Percentiles rank a stretch among this genome's conserved stretches.
These are phyloP conservation scores for Coccomyxa subellipsoidea DNA, from an alignment of 163 green algal species.

Conservation along the genomic window DNA sequence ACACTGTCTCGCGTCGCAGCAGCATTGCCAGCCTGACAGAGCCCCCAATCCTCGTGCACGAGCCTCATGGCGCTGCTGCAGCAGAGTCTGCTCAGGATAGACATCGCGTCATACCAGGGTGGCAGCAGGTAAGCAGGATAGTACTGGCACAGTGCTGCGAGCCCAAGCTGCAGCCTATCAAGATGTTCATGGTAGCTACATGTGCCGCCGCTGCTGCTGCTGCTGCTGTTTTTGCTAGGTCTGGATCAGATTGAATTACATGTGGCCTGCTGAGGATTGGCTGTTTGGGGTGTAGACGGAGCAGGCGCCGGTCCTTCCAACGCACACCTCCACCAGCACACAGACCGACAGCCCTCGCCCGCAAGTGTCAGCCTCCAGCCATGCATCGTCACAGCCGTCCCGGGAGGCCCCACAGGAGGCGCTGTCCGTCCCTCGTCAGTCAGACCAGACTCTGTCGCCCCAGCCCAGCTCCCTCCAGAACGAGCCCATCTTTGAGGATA, in stretches of 20 bases:
- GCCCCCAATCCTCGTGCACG: background rate
- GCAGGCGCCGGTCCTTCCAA: background rate
- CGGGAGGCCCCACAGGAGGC: background rate
- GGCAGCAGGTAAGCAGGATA: background rate
- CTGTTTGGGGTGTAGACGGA: background rate
- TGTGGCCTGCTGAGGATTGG: background rate
- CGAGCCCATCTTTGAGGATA: background rate
- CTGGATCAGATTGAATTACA: no score
- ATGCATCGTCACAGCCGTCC: background rate
- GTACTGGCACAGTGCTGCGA: no score
- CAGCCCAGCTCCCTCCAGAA: background rate
- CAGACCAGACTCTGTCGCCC: background rate
- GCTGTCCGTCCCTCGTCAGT: background rate
- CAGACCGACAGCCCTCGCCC: background rate
- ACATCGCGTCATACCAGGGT: background rate
- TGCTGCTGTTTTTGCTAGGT: no score
- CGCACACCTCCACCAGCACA: background rate
- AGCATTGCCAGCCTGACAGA: background rate
- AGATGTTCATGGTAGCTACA: no score
- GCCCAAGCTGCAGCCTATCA: no score
- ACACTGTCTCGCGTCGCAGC: background rate
- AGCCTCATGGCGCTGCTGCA: background rate
- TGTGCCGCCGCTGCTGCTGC: no score
- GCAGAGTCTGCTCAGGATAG: background rate
- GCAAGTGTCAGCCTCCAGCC: background rate